Evolutionary conservation across 371 early-diverging fungal genomes (phyloP), one percentile per base, ranked within the genome.

Genomic region (Synchytrium microbalum): DNA sequence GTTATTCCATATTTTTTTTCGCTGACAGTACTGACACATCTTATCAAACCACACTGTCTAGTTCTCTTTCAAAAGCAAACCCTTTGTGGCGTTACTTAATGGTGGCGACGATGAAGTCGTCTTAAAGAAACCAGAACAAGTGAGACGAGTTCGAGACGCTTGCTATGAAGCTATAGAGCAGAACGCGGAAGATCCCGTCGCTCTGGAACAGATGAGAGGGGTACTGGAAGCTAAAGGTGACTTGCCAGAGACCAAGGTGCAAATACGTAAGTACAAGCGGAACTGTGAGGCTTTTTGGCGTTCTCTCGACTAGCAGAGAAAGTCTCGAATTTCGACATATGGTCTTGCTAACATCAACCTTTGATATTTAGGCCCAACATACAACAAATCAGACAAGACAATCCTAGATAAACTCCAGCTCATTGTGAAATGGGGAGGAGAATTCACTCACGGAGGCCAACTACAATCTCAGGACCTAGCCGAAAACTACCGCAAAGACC

Each of bases 361-460:
- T 38, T 5, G n/a, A n/a, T 38, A 5, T 38, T 10, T 38, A 38
- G 46, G 93, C 71, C 92, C 96, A 0, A 73, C 79, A 3, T 88
- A 79, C 65, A 78, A 78, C 60, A 86, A 87, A 53, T 46, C 27
- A 31, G 76, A 86, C 30, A 77, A 77, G 51, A 70, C 77, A 3
- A 56, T 72, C 2, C 77, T 93, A 1, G 79, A 84, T 32, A 91
- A 92, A 64, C 72, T 91, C 8, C 93, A 94, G 75, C 74, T 95
- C 25, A 88, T 95, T 70, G 90, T 96, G 61, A 97, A 97, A 69
- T 97, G 96, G 98, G 96, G 94, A 38, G 98, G 95, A 52, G 92
- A 93, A 78, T 94, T 95, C 72, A 98, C 98, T 0, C 98, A 98
- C 69, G 95, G 95, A 1, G 96, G 95, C 13, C 79, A 79, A 14